Conservation (phyloP, 805 yeast genomes). For the Komagataella ulmi region DNA sequence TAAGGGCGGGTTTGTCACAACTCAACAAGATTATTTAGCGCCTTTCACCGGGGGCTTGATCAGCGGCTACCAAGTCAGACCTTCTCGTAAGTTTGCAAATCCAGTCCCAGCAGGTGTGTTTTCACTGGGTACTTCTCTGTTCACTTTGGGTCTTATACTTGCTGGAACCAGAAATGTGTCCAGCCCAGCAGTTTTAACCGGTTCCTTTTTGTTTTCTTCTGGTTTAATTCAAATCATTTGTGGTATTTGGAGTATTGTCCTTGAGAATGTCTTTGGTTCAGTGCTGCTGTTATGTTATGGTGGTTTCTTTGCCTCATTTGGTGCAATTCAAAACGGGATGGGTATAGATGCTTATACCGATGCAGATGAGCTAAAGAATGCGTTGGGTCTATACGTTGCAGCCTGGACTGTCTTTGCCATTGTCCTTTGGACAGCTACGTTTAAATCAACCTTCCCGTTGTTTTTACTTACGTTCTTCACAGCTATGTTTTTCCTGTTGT, state of each 20-base stretch:
- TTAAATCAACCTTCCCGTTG: slow-evolving; percentile 28
- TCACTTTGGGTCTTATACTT: slow-evolving; percentile 29
- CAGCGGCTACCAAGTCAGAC: slow-evolving; percentile 29
- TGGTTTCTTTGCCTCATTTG: slow-evolving; percentile 33
- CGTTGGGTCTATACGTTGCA: slow-evolving; percentile 30
- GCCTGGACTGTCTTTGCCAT: slow-evolving; percentile 37
- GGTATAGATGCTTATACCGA: slow-evolving; percentile 28
- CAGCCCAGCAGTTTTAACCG: slow-evolving; percentile 27
- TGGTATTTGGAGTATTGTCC: slow-evolving; percentile 36
- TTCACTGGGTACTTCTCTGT: slow-evolving; percentile 31
- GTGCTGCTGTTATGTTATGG: slow-evolving; percentile 32
- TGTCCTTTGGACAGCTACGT: slow-evolving; percentile 25
- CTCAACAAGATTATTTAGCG: neutral
- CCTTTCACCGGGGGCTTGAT: slow-evolving; percentile 19
- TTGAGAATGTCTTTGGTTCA: slow-evolving; percentile 34
- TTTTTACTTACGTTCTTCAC: slow-evolving; percentile 22
- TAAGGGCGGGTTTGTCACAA: too few species aligned
- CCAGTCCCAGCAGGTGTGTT: slow-evolving; percentile 37
- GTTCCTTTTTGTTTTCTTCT: slow-evolving; percentile 31
- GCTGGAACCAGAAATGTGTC: slow-evolving; percentile 29
- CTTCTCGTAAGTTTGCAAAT: slow-evolving; percentile 32
- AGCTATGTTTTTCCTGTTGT: slow-evolving; percentile 25
- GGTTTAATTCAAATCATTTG: slow-evolving; percentile 34
- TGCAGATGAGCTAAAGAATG: slow-evolving; percentile 20
- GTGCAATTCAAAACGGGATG: slow-evolving; percentile 26